phyloP scores from a whole-genome alignment of 352 stramenopile species.

The Phytophthora kernoviae region DNA sequence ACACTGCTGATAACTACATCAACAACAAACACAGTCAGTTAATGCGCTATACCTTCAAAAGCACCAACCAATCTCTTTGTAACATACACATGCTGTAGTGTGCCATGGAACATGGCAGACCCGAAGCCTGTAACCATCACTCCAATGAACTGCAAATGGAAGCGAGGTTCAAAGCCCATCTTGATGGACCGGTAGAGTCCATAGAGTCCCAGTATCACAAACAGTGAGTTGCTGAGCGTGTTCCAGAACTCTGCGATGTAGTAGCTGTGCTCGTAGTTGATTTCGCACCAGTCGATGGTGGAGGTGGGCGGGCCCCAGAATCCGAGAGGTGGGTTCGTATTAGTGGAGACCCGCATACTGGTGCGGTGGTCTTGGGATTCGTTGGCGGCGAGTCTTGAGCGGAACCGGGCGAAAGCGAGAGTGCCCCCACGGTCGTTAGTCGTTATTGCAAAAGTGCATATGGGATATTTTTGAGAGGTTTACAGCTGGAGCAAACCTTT shows the following conservation, averaged over 20 bases:
- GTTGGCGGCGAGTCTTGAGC: background rate
- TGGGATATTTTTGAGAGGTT: background rate
- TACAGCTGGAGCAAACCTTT: background rate
- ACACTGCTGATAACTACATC: constrained; percentile 65
- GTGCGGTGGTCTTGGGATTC: background rate
- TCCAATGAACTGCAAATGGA: constrained; percentile 74
- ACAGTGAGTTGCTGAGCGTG: constrained; percentile 82
- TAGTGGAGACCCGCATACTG: background rate
- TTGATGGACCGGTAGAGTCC: constrained; percentile 66
- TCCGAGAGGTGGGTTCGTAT: constrained; percentile 11
- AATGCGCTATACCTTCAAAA: no score
- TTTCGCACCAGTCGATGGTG: constrained; percentile 89
- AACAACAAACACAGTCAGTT: constrained; percentile 1
- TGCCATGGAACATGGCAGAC: constrained; percentile 87
- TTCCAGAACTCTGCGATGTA: constrained; percentile 92
- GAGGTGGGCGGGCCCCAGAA: constrained; percentile 79
- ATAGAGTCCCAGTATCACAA: constrained; percentile 77
- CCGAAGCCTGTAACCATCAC: constrained; percentile 84
- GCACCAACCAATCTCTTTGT: no score
- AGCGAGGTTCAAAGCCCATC: constrained; percentile 76
- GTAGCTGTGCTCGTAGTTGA: constrained; percentile 78
- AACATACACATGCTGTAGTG: constrained; percentile 73
- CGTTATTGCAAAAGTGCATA: constrained; percentile 5
- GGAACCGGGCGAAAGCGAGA: constrained; percentile 1
- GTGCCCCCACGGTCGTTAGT: constrained; percentile 4